Base-by-base conservation (phyloP, 2,329 filamentous ascomycete species). In the Fusarium tanahbumbuense region DNA sequence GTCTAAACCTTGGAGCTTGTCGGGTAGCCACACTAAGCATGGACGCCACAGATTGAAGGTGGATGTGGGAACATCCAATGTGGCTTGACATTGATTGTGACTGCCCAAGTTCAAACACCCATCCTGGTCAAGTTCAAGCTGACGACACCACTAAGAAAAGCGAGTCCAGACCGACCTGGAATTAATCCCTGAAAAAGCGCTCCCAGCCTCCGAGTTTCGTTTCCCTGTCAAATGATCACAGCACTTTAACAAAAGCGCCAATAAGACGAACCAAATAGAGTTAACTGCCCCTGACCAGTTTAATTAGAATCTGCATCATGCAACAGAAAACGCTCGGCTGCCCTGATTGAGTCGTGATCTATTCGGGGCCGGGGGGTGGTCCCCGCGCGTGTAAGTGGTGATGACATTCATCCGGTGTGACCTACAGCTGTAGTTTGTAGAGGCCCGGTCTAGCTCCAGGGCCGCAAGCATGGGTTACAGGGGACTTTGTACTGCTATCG, bases 171-270 rank as follows among this genome's bases (percentile, higher is more conserved):
- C 67, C 53, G 20, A 61, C 55, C 49, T 68, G 68, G 55, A 64
- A 52, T 27, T 58, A 45, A 69, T 68, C 68, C 68, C 40, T 65
- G 60, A 62, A 71, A 53, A 49, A 40, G 55, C 30, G 53, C 47
- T 71, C 68, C 73, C 73, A 73, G 67, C 72, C 73, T 72, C 71
- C 70, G 45, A 57, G 60, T 59, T 72, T 74, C 62, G 53, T 68
- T 63, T 59, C 66, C 60, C 57, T 72, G 57, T 56, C 60, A 61
- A 49, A 55, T 34, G 40, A 48, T 27, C 49, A 63, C 66, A 57
- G 27, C 50, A 49, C 50, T 32, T 37, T 49, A 40, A 25, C 28
- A 59, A 50, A 28, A 61, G 48, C 50, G 46, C 68, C 68, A 75
- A 75, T 71, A 54, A 59, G 60, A 58, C 27, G 45, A 40, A 48